Base-by-base conservation (phyloP, 805 yeast species). In the Myxozyma geophila region DNA sequence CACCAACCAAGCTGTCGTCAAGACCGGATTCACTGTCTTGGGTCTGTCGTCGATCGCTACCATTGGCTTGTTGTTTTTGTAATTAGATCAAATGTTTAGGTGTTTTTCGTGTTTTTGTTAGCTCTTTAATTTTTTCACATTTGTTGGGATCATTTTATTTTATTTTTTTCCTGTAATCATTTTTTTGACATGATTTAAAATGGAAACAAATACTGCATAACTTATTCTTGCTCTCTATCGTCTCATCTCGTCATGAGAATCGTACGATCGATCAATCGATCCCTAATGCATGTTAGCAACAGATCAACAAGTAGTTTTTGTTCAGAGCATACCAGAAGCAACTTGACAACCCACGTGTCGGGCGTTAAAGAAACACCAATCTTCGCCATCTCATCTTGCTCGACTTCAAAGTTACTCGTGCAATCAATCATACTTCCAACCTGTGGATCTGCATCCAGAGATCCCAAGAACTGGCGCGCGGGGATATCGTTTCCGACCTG, bases 1-100 rank as follows among this genome's bases (percentile, higher is more conserved):
- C 75, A 83, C 92, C 66, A 74, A 90, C 71, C 85, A 88, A 74
- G 98, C 96, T 70, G 97, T 95, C 62, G 89, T 89, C 85, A 85
- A 88, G 79, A 92, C 98, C 43, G 98, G 97, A 68, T 90, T 90
- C 78, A 80, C 84, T 54, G 96, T 91, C 19, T 76, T 92, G 62
- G 98, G 87, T 36, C 79, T 85, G 71, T 73, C 85, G 50, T 79
- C 81, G 8, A 66, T 83, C 41, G 71, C 86, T 33, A 90, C 96
- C 60, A 72, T 90, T 19, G 70, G 67, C 19, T 68, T 79, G 33
- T 74, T 79, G 9, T 60, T 79, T 56, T 48, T 65, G 80, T 77
- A 75, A 61, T 21, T 50, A 23, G 55, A 21, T 4, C 21, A 13
- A 17, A 17, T 10, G 3, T 48, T 17, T n/a, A 35, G 35, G 51